Percentiles rank a stretch among this genome's conserved stretches.
These are phyloP conservation scores for Globisporangium parvum DNA, from an alignment of 352 stramenopile genomes.

Conservation along the genomic window DNA sequence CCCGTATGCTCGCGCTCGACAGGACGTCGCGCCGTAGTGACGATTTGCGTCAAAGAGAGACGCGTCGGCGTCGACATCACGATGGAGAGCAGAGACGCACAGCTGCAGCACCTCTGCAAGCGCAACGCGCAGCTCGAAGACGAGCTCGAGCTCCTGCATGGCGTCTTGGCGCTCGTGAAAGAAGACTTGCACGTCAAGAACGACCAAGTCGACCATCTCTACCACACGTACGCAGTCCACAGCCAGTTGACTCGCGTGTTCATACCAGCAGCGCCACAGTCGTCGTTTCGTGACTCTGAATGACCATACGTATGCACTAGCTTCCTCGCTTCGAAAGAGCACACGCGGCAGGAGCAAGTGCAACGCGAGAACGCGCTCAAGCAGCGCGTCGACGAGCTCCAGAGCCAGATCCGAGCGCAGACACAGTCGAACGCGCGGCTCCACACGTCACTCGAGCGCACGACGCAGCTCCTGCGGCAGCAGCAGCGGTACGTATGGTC, in stretches of 20 bases:
- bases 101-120: background rate
- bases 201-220: slow-evolving; percentile 28
- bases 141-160: slow-evolving; percentile 22
- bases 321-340: slow-evolving; percentile 17
- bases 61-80: too few relatives aligned
- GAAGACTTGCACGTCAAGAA: slow-evolving; percentile 30
- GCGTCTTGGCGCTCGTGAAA: slow-evolving; percentile 23
- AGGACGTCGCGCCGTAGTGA: too few relatives aligned
- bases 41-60: too few relatives aligned
- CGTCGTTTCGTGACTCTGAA: background rate
- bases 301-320: background rate
- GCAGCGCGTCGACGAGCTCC: slow-evolving; percentile 13
- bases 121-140: slow-evolving; percentile 16
- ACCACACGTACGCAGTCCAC: slow-evolving; percentile 17
- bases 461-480: slow-evolving; percentile 1
- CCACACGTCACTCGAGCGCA: slow-evolving; percentile 10
- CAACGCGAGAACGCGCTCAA: slow-evolving; percentile 16
- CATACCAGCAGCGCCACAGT: background rate
- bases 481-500: background rate
- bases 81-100: background rate
- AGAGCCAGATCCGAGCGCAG: slow-evolving; percentile 12
- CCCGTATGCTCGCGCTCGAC: too few relatives aligned
- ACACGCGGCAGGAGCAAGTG: slow-evolving; percentile 18
- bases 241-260: background rate
- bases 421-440: slow-evolving; percentile 11